A percentile compares a stretch with the other conserved stretches of the same genome.
Evolutionary conservation across 2,329 filamentous ascomycete genomes (phyloP).

Genomic region (Gnomoniopsis smithogilvyi): DNA sequence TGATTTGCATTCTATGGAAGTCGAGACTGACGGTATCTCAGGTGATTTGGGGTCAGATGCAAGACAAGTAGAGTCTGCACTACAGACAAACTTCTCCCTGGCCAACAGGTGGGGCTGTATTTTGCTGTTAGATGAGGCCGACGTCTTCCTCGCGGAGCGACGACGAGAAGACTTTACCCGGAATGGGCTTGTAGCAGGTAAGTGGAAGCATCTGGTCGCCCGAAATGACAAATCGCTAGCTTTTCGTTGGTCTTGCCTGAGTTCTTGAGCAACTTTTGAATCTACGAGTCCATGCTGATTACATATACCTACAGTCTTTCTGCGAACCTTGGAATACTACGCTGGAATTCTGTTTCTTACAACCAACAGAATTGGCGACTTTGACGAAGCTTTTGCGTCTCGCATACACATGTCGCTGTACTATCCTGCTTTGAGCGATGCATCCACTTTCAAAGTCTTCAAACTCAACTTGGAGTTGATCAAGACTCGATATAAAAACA

Average conservation of each 20-base stretch:
- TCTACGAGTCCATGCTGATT: too few relatives aligned
- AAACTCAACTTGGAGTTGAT: conserved; percentile 26
- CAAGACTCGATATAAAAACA: background rate
- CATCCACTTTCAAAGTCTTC: conserved; percentile 25
- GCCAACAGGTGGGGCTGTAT: conserved; percentile 23
- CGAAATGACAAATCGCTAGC: too few relatives aligned
- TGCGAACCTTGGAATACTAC: conserved; percentile 39
- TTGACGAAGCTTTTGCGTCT: conserved; percentile 42
- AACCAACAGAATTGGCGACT: conserved; percentile 40
- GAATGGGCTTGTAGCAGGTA: conserved; percentile 8
- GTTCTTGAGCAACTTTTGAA: background rate
- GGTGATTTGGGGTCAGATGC: conserved; percentile 33
- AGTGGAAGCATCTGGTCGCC: conserved; percentile 2
- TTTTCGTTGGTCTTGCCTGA: too few relatives aligned
- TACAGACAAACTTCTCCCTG: conserved; percentile 22
- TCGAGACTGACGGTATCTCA: background rate
- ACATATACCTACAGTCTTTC: conserved; percentile 36
- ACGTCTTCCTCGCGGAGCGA: conserved; percentile 3
- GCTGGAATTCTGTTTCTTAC: conserved; percentile 41
- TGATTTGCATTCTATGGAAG: background rate
- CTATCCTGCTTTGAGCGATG: conserved; percentile 26
- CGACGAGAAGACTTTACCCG: background rate
- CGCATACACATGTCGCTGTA: conserved; percentile 35
- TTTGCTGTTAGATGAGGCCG: conserved; percentile 17
- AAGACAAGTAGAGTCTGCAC: conserved; percentile 25